A percentile compares a stretch with the other conserved stretches of the same genome.
These are phyloP conservation scores for Claviceps purpurea DNA, from an alignment of 2,329 filamentous ascomycete species.

Conservation along the genomic window DNA sequence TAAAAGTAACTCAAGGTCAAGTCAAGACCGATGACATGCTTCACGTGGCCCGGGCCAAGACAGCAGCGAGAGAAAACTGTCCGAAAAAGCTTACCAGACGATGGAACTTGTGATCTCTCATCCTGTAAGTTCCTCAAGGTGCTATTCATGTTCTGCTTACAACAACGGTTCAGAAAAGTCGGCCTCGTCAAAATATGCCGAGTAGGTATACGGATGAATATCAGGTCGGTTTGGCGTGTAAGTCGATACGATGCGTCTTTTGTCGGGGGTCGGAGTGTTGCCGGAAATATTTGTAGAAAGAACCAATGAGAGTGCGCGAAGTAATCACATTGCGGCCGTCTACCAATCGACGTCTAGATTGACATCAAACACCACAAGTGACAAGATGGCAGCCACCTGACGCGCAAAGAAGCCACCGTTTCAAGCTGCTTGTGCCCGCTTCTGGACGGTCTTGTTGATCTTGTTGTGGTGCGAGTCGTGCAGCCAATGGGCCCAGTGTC, in stretches of 20 bases:
- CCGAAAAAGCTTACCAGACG: neutral
- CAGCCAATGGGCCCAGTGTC: neutral
- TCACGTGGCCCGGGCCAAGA: neutral
- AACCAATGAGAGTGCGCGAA: constrained; percentile 5
- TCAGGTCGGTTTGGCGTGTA: neutral
- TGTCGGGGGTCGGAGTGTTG: neutral
- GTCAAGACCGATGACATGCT: neutral
- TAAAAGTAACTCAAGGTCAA: neutral
- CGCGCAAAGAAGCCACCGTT: neutral
- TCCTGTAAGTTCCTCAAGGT: neutral
- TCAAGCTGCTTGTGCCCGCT: neutral
- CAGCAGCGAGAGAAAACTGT: neutral
- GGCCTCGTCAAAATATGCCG: neutral
- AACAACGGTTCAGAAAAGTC: neutral
- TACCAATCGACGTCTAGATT: constrained; percentile 4
- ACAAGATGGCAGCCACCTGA: neutral
- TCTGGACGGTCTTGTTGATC: too few species aligned
- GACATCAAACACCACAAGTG: neutral
- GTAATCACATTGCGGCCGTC: constrained; percentile 5
- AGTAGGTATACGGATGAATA: neutral
- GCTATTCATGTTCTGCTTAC: neutral
- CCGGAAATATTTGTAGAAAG: neutral
- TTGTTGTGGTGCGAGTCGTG: neutral
- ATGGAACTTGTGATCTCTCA: neutral
- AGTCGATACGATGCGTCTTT: neutral